phyloP scores from a whole-genome alignment of 2,329 filamentous ascomycete species.

The Beauveria rudraprayagi region DNA sequence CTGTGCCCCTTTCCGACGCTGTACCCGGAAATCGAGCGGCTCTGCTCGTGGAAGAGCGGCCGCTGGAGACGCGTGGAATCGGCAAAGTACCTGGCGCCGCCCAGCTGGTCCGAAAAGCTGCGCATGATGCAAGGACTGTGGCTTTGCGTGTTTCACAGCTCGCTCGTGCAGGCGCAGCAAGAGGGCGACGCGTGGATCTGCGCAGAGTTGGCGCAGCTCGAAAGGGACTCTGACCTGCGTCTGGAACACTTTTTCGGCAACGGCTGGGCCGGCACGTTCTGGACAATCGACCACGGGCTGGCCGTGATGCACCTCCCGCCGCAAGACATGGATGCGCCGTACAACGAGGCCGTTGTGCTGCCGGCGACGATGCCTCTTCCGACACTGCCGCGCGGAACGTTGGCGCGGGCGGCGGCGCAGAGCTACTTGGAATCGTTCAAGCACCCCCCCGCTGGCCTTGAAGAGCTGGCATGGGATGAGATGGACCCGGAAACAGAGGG shows the following conservation, averaged over 20 bases:
- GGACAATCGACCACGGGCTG: background rate
- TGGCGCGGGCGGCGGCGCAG: background rate
- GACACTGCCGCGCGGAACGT: background rate
- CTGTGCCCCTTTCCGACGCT: background rate
- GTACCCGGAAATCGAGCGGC: background rate
- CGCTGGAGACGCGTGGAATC: background rate
- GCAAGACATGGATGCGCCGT: background rate
- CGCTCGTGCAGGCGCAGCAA: background rate
- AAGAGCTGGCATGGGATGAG: background rate
- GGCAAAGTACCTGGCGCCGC: background rate
- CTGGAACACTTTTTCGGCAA: background rate
- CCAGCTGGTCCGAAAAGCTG: background rate
- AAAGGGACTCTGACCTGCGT: background rate
- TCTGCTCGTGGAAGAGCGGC: background rate
- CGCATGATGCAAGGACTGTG: background rate
- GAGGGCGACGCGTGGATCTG: background rate
- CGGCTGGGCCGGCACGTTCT: background rate
- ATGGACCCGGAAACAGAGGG: background rate
- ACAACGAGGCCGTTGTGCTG: background rate
- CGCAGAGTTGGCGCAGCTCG: background rate
- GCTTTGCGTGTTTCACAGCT: background rate
- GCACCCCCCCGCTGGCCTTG: background rate
- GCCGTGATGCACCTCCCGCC: background rate
- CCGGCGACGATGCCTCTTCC: background rate
- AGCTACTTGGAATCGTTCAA: background rate